A percentile compares a stretch with the other conserved stretches of the same genome.
Conservation (phyloP, 345 rosid species). For the Cardamine chenopodiifolia region DNA sequence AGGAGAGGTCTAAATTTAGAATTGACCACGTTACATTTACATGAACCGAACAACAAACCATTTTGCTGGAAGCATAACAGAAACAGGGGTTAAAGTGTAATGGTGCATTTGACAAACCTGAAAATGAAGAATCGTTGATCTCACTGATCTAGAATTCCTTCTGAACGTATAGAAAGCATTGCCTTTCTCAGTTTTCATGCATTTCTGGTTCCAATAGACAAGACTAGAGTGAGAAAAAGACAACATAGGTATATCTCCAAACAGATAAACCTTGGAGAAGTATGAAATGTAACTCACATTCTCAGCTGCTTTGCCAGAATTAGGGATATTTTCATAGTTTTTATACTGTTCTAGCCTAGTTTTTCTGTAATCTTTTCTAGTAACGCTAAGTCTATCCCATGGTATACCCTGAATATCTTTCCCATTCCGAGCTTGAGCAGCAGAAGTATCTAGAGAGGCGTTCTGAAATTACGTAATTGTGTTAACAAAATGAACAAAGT, state of each 20-base stretch:
- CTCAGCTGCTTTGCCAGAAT: constrained; percentile 66
- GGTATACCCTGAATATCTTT: constrained; percentile 97
- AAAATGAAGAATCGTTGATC: constrained; percentile 78
- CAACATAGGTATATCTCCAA: not conserved
- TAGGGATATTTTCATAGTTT: constrained; percentile 84
- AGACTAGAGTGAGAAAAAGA: constrained; percentile 25
- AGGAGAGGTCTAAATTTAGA: not conserved
- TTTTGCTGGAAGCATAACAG: not conserved
- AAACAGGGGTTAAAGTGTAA: not conserved
- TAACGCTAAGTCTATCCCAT: constrained; percentile 86
- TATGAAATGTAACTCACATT: constrained; percentile 50
- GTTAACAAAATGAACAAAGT: not conserved
- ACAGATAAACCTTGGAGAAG: too few species aligned
- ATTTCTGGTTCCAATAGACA: constrained; percentile 45
- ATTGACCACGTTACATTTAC: not conserved
- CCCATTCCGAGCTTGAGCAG: constrained; percentile 84
- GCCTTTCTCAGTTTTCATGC: constrained; percentile 57
- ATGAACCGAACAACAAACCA: not conserved
- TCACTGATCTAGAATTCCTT: constrained; percentile 68
- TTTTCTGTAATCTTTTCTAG: constrained; percentile 79
- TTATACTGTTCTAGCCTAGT: constrained; percentile 93
- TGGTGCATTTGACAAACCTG: constrained; percentile 50
- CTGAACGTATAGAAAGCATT: constrained; percentile 58
- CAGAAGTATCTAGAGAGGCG: constrained; percentile 67
- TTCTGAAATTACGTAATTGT: constrained; percentile 16